Conservation (phyloP, 345 rosid genomes). For the Hibiscus tridactylites region DNA sequence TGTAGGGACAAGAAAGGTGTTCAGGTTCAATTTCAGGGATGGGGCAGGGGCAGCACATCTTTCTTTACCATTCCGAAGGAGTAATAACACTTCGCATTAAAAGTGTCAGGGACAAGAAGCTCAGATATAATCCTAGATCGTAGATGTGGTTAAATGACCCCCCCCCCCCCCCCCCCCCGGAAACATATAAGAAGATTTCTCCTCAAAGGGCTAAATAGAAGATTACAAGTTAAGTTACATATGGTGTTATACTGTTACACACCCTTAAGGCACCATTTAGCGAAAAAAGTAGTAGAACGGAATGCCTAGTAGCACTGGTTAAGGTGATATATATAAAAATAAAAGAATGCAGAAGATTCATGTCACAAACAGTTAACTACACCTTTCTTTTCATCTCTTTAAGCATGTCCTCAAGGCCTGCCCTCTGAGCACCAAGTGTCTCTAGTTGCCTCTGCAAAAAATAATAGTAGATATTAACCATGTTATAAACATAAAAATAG, state of each 20-base stretch:
- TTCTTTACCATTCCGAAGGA: background rate
- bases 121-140: background rate
- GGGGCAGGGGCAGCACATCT: background rate
- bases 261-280: background rate
- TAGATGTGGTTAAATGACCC: background rate
- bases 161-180: background rate
- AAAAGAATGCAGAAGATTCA: background rate
- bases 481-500: background rate
- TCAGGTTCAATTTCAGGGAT: background rate
- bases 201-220: background rate
- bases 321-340: background rate
- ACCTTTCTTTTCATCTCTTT: slow-evolving; percentile 99
- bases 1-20: background rate
- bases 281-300: background rate
- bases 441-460: slow-evolving; percentile 91
- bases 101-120: background rate
- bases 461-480: slow-evolving; percentile 8
- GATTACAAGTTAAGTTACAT: background rate
- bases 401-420: slow-evolving; percentile 98
- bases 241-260: background rate
- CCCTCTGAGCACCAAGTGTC: slow-evolving; percentile 91
- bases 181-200: background rate
- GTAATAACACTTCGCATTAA: background rate
- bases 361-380: slow-evolving; percentile 1
- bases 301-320: background rate